Evolutionary conservation across 805 yeast species (phyloP).

Genomic region (Lipomyces japonicus): DNA sequence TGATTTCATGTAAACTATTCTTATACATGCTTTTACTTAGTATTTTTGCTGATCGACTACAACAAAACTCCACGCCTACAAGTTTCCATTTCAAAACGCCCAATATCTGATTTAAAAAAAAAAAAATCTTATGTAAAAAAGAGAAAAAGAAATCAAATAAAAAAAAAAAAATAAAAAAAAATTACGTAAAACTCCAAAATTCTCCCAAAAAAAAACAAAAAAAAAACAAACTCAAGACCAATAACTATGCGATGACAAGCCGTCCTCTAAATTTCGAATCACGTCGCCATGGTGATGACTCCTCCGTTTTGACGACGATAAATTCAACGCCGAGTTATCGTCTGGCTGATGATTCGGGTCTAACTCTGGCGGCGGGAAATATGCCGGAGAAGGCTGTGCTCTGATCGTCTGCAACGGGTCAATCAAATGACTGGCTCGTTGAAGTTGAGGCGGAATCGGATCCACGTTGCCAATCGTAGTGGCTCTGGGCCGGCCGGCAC

Average conservation of each 20-base stretch:
- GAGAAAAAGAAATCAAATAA: neutral
- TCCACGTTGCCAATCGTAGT: constrained; percentile 42
- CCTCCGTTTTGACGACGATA: constrained; percentile 1
- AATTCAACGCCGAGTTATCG: neutral
- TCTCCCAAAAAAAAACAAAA: neutral
- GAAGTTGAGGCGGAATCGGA: constrained; percentile 41
- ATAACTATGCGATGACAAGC: constrained; percentile 23
- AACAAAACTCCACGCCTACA: no score
- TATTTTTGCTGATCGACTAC: no score
- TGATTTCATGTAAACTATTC: no score
- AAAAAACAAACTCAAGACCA: constrained; percentile 12
- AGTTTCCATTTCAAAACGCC: no score
- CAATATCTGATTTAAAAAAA: neutral
- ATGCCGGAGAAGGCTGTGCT: constrained; percentile 42
- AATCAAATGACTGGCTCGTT: constrained; percentile 42
- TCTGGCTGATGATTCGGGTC: constrained; percentile 4
- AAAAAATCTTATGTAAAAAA: neutral
- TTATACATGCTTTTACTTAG: no score
- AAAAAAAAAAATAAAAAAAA: no score
- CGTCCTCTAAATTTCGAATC: constrained; percentile 36
- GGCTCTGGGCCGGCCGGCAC: constrained; percentile 37
- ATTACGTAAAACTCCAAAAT: neutral
- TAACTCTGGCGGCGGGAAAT: constrained; percentile 41
- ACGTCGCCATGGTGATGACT: constrained; percentile 30
- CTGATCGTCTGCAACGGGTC: constrained; percentile 40